Percentiles rank a stretch among this genome's conserved stretches.
Evolutionary conservation across 176 grass and related monocot genomes (phyloP).

Genomic region (Pontederia paniculata): DNA sequence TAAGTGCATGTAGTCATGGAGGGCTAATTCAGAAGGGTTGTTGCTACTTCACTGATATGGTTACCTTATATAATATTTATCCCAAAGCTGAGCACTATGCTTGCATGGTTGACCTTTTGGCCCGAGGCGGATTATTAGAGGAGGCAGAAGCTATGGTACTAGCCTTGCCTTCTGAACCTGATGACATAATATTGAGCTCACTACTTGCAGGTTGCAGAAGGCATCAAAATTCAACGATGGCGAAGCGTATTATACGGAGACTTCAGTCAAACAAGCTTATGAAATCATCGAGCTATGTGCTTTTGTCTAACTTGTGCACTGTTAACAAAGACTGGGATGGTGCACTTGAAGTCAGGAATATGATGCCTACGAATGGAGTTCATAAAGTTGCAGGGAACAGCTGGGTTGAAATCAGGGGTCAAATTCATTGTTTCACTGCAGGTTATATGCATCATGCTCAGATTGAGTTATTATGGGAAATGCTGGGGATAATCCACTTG

Average conservation of each 20-base stretch:
- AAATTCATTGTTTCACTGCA: conserved; percentile 13
- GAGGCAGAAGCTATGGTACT: conserved; percentile 13
- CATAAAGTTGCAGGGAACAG: conserved; percentile 22
- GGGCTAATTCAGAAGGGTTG: conserved; percentile 10
- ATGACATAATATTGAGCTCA: conserved; percentile 9
- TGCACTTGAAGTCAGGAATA: conserved; percentile 18
- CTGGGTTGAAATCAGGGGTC: conserved; percentile 28
- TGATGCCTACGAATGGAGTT: conserved; percentile 21
- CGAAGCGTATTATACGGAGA: conserved; percentile 1
- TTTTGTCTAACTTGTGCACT: conserved; percentile 22
- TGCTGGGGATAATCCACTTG: not conserved
- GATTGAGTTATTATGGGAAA: not conserved
- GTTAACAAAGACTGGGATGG: conserved; percentile 25
- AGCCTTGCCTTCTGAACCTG: conserved; percentile 13
- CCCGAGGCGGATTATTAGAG: conserved; percentile 1
- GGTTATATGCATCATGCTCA: not conserved
- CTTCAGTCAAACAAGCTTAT: not conserved
- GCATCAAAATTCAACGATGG: not conserved
- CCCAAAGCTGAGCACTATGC: conserved; percentile 16
- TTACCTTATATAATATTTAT: not conserved
- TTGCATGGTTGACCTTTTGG: conserved; percentile 15
- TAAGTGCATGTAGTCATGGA: conserved; percentile 10
- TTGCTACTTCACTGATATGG: conserved; percentile 4
- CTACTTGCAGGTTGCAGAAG: conserved; percentile 16
- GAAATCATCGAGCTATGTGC: conserved; percentile 15